phyloP scores from a whole-genome alignment of 108 stramenopile genomes.

The Skeletonema grethae region DNA sequence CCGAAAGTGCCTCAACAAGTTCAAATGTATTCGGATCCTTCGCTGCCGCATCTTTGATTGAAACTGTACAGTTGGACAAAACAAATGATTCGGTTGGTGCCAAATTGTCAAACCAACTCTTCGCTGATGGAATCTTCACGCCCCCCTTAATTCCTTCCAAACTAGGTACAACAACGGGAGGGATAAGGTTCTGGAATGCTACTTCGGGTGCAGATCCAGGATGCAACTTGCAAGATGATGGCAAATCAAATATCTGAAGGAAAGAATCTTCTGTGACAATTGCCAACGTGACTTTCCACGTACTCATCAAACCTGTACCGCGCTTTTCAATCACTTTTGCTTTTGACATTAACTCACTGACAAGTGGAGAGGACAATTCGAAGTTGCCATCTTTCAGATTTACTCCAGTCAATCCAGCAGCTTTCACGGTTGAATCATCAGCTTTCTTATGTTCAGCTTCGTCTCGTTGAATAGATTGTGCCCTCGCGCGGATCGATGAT shows the following conservation, averaged over 20 bases:
- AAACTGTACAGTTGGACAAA: slow-evolving; percentile 60
- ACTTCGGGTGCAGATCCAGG: slow-evolving; percentile 73
- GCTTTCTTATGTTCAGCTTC: slow-evolving; percentile 55
- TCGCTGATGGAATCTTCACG: slow-evolving; percentile 40
- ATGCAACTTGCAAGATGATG: slow-evolving; percentile 48
- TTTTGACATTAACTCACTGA: slow-evolving; percentile 68
- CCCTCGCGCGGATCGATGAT: slow-evolving; percentile 58
- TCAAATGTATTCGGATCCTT: slow-evolving; percentile 51
- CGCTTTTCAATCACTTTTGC: slow-evolving; percentile 75
- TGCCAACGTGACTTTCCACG: slow-evolving; percentile 71
- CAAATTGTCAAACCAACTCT: slow-evolving; percentile 69
- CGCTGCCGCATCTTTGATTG: slow-evolving; percentile 42
- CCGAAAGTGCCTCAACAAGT: slow-evolving; percentile 61
- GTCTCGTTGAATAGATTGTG: slow-evolving; percentile 54
- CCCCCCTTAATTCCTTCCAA: slow-evolving; percentile 46
- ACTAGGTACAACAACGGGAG: slow-evolving; percentile 63
- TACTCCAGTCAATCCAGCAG: slow-evolving; percentile 43
- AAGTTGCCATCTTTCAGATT: slow-evolving; percentile 46
- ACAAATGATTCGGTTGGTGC: slow-evolving; percentile 70
- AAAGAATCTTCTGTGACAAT: slow-evolving; percentile 71
- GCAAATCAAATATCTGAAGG: slow-evolving; percentile 79
- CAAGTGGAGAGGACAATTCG: slow-evolving; percentile 68
- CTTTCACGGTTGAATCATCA: slow-evolving; percentile 39
- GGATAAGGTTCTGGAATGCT: slow-evolving; percentile 72
- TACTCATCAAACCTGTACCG: slow-evolving; percentile 52